Base-by-base conservation (phyloP, 2,329 filamentous ascomycete species). In the Didymella lethalis region DNA sequence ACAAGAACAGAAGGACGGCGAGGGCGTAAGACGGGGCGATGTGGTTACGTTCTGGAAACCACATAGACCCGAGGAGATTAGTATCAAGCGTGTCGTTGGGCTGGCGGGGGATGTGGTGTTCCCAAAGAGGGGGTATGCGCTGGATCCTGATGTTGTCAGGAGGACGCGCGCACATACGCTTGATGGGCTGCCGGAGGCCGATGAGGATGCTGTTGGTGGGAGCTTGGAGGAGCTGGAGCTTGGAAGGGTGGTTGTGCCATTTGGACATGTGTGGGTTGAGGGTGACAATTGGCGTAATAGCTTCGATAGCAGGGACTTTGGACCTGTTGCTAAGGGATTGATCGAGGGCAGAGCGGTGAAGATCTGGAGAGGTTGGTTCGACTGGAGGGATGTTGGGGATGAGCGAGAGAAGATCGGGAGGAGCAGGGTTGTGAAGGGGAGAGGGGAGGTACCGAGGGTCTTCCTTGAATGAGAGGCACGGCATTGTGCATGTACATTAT, bases 191-290 rank as follows among this genome's bases (percentile, higher is more conserved):
- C 59, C 56, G 6, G 62, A 62, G 31, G 51, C 31, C 16, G 70
- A 68, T 31, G 48, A 48, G 28, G 65, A 65, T 44, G 58, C 61
- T 23, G 55, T 67, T 16, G 61, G 34, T 29, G 63, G 41, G n/a
- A 46, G 51, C 8, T 4, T 48, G 5, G 60, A 65, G 28, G 64
- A 63, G 53, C 41, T 56, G 25, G 68, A 64, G 36, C 31, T 63
- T 7, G 72, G 75, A 2, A 75, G 65, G 57, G 74, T 90, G 45
- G 83, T 84, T 62, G 86, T 99, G 23, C 94, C 93, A 5, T 84
- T 84, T 62, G 92, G 92, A 18, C 93, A 98, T 80, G 84, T 98
- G 28, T 99, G 95, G 95, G 87, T 99, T 0, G 94, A 98, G 75
- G 95, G 95, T 1, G 95, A 99, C 74, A 92, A 90, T 69, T 85